Conservation (phyloP, 208 protist genomes). For the Histomonas meleagridis region DNA sequence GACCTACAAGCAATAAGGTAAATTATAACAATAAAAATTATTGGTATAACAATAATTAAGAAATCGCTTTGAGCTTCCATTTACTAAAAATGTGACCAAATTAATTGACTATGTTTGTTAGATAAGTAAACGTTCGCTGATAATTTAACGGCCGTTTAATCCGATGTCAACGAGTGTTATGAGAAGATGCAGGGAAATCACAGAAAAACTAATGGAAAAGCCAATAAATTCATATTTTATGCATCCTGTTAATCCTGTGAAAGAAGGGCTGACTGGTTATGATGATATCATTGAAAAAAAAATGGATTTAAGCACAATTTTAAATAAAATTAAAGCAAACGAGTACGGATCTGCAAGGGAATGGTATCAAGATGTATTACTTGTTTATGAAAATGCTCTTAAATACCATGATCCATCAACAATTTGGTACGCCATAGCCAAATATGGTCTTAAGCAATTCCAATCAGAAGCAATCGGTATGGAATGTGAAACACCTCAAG, state of each 20-base stretch:
- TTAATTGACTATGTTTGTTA: too few relatives aligned
- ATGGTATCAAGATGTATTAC: neutral
- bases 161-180: neutral
- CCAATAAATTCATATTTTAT: too few relatives aligned
- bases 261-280: neutral
- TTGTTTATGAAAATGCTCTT: constrained; percentile 1
- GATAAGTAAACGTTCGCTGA: too few relatives aligned
- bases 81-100: too few relatives aligned
- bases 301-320: neutral
- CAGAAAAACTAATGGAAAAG: too few relatives aligned
- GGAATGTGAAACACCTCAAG: neutral
- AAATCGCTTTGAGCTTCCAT: neutral
- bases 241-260: too few relatives aligned
- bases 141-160: neutral
- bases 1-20: neutral
- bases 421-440: neutral
- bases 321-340: neutral
- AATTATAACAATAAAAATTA: neutral
- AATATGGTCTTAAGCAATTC: neutral
- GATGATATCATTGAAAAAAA: neutral
- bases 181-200: neutral
- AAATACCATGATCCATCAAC: neutral
- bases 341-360: neutral
- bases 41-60: neutral
- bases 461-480: neutral